Evolutionary conservation across 139 green algal genomes (phyloP).

Genomic region (Eudorina sp.): DNA sequence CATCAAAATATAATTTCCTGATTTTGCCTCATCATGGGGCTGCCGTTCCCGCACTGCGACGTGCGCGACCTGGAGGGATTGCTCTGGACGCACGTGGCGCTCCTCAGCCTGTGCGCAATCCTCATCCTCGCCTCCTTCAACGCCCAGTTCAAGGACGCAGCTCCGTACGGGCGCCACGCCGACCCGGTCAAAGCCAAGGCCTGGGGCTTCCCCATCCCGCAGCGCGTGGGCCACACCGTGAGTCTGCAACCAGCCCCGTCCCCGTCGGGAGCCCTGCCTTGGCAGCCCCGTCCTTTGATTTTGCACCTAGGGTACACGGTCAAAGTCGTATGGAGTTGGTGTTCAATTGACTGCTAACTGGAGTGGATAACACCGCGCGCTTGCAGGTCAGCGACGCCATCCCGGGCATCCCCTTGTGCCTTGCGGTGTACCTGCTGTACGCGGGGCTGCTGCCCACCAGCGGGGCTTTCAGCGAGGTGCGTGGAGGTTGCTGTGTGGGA

Average conservation of each 20-base stretch:
- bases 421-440: constrained; percentile 36
- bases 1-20: too few species aligned
- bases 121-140: constrained; percentile 20
- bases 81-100: constrained; percentile 13
- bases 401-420: neutral
- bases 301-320: neutral
- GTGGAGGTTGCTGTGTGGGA: neutral
- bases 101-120: neutral
- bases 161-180: constrained; percentile 23
- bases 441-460: neutral
- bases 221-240: constrained; percentile 16
- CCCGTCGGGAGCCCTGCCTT: too few species aligned
- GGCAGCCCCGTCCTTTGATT: neutral
- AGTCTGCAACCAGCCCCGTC: neutral
- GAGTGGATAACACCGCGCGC: too few species aligned
- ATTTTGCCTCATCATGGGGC: too few species aligned
- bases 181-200: neutral
- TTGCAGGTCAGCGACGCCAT: constrained; percentile 19
- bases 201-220: constrained; percentile 26
- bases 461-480: neutral
- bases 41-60: constrained; percentile 29
- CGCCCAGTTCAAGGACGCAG: constrained; percentile 26
- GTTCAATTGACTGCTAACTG: too few species aligned
- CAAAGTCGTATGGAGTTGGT: too few species aligned
- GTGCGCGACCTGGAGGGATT: constrained; percentile 2